Evolutionary conservation across 2,329 filamentous ascomycete genomes (phyloP).

Genomic region (Aureobasidium namibiae): DNA sequence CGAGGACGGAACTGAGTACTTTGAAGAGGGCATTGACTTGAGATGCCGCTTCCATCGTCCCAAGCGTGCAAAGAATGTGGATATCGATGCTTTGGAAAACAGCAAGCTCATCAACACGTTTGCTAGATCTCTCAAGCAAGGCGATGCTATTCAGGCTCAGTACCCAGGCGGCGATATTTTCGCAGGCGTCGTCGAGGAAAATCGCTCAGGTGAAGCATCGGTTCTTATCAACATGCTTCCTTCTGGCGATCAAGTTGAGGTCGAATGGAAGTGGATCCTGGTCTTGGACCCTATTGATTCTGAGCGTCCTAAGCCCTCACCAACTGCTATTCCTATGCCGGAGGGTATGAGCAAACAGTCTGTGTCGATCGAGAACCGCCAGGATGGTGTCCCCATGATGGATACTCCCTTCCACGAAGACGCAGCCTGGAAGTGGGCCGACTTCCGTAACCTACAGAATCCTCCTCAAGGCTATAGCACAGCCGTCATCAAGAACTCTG

Average conservation of each 20-base stretch:
- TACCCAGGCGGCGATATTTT: constrained; percentile 79
- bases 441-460: constrained; percentile 57
- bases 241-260: constrained; percentile 68
- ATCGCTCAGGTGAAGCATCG: constrained; percentile 64
- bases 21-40: constrained; percentile 84
- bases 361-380: constrained; percentile 39
- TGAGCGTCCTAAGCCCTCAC: constrained; percentile 64
- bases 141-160: constrained; percentile 82
- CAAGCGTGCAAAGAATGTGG: constrained; percentile 66
- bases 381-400: constrained; percentile 41
- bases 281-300: constrained; percentile 64
- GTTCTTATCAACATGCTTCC: constrained; percentile 77
- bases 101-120: constrained; percentile 60
- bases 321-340: constrained; percentile 64
- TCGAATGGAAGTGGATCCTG: constrained; percentile 77
- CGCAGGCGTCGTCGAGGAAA: constrained; percentile 80
- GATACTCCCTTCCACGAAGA: constrained; percentile 41
- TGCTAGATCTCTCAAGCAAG: constrained; percentile 58
- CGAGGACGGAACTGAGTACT: constrained; percentile 87
- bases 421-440: constrained; percentile 43
- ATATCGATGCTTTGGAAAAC: constrained; percentile 55
- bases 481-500: constrained; percentile 25
- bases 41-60: constrained; percentile 89
- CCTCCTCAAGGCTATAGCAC: constrained; percentile 33
- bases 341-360: constrained; percentile 40